Conservation (phyloP, 2,329 filamentous ascomycete species). For the Lasiodiplodia sp. region DNA sequence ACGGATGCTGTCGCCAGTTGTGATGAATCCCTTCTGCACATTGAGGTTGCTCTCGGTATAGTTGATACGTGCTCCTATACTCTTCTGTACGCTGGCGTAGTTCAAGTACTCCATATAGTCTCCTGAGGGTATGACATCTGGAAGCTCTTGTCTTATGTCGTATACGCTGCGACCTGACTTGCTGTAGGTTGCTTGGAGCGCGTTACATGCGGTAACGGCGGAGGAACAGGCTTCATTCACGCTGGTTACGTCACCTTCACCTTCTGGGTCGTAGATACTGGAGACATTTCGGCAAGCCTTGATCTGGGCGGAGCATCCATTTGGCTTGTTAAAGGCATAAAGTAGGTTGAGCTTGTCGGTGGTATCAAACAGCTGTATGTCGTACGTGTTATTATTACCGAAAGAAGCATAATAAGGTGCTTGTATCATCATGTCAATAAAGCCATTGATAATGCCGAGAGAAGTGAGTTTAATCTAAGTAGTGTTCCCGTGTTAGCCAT, state of each 20-base stretch:
- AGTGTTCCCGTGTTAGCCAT: neutral
- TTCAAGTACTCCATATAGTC: slow-evolving; percentile 62
- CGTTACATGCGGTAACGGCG: slow-evolving; percentile 36
- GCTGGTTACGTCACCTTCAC: slow-evolving; percentile 40
- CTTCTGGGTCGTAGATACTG: slow-evolving; percentile 42
- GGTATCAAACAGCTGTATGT: slow-evolving; percentile 63
- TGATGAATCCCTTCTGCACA: slow-evolving; percentile 42
- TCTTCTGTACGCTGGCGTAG: slow-evolving; percentile 53
- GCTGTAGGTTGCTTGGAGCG: slow-evolving; percentile 18
- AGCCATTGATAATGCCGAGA: slow-evolving; percentile 75
- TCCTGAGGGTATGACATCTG: slow-evolving; percentile 47
- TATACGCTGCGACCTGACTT: slow-evolving; percentile 48
- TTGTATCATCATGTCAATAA: slow-evolving; percentile 71
- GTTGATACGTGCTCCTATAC: slow-evolving; percentile 60
- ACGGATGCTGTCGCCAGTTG: slow-evolving; percentile 55
- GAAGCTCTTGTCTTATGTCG: slow-evolving; percentile 52
- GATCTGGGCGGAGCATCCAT: slow-evolving; percentile 61
- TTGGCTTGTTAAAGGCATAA: slow-evolving; percentile 54
- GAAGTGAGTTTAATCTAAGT: slow-evolving; percentile 64
- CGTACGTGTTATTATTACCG: slow-evolving; percentile 71
- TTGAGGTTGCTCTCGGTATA: slow-evolving; percentile 53
- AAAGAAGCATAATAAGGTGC: slow-evolving; percentile 64
- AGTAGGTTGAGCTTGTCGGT: slow-evolving; percentile 57
- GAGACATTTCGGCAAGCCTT: slow-evolving; percentile 44
- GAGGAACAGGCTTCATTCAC: slow-evolving; percentile 44